Evolutionary conservation across 257 asterid genomes (phyloP), one percentile per base, ranked within the genome.

Genomic region (Solanum lycopersicoides): DNA sequence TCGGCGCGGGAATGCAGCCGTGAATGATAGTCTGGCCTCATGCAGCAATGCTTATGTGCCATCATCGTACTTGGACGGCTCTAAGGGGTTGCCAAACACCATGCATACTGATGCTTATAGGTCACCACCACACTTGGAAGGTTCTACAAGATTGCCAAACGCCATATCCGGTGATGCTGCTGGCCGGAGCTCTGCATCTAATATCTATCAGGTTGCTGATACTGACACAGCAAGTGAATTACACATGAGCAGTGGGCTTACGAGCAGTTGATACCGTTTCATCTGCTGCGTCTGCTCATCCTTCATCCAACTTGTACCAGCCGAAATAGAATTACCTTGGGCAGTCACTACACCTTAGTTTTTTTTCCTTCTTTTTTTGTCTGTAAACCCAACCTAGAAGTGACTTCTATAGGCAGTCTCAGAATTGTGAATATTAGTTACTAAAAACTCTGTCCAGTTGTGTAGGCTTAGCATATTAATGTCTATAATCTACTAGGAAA

Each of bases 131-230:
- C 90, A 95, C 65, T 53, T 91, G 59, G 96, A 95, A 85, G 88
- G 89, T 15, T 91, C 89, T 89, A 77, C 93, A 0, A 95, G 94
- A 76, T 82, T 90, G 89, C 91, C 90, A 80, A 92, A 89, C 71
- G 74, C 88, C 25, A 30, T 79, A 45, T 9, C 92, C 0, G 86
- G 74, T 87, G 93, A 92, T 50, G 84, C 21, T 77, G 89, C 90
- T 39, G 88, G 87, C 86, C 90, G 89, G 88, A 90, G 88, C 72
- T 79, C 93, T 23, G 87, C 90, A 11, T 86, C 94, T 88, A 93
- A 95, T 90, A 91, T 93, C 28, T 95, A 96, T 87, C 98, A 93
- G 86, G 93, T 93, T 93, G 96, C 93, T 21, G 99, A 94, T 91
- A 34, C 92, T 23, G 90, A 85, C 10, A 25, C 15, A 12, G 94